phyloP scores from a whole-genome alignment of 2,329 filamentous ascomycete genomes.

The Elsinoe batatas region DNA sequence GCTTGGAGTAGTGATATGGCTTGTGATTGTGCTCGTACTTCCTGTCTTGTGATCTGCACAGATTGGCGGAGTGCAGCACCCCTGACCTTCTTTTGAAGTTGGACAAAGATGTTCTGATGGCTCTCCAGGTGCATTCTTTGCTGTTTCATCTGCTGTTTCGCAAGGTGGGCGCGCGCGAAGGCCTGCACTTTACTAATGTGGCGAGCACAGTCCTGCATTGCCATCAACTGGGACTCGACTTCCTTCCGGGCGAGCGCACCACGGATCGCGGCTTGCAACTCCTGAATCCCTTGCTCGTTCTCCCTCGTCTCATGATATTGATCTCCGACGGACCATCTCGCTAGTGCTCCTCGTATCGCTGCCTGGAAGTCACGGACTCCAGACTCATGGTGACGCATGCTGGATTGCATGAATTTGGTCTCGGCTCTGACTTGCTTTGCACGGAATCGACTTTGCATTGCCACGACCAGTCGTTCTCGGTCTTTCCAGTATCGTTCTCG shows the following conservation, averaged over 20 bases:
- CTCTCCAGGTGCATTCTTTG: conserved; percentile 40
- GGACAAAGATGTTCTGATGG: conserved; percentile 32
- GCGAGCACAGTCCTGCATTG: conserved; percentile 53
- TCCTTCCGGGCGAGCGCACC: conserved; percentile 35
- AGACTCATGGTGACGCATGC: conserved; percentile 35
- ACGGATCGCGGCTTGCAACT: conserved; percentile 39
- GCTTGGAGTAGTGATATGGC: conserved; percentile 30
- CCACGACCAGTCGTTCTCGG: conserved; percentile 56
- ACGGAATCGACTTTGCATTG: conserved; percentile 71
- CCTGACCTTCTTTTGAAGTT: conserved; percentile 14
- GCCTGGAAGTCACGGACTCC: conserved; percentile 35
- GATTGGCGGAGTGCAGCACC: conserved; percentile 7
- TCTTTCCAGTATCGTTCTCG: conserved; percentile 60
- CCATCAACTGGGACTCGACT: conserved; percentile 45
- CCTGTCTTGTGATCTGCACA: conserved; percentile 12
- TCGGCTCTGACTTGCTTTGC: conserved; percentile 47
- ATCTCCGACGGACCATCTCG: conserved; percentile 44
- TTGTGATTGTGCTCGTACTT: conserved; percentile 5
- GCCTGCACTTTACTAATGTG: conserved; percentile 43
- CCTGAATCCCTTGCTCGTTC: conserved; percentile 27
- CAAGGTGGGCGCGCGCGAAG: conserved; percentile 55
- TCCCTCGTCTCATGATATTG: conserved; percentile 34
- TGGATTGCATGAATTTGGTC: conserved; percentile 38
- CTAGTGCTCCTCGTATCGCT: conserved; percentile 42
- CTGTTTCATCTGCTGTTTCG: conserved; percentile 39